Evolutionary conservation across 129 eudicot genomes (phyloP), one percentile per base, ranked within the genome.

Genomic region (Ambrosia artemisiifolia): DNA sequence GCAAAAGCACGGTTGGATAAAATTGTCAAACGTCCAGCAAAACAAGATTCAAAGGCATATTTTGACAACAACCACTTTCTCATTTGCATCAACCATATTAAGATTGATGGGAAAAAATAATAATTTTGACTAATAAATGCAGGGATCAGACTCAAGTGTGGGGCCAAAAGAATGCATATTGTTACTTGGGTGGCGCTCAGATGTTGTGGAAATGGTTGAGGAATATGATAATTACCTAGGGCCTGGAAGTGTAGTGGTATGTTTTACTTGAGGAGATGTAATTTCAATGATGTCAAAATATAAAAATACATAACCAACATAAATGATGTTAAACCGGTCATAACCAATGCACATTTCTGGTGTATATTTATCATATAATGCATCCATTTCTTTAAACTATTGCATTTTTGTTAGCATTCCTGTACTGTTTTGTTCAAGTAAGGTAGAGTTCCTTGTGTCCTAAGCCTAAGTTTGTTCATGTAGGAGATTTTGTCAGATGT

Each of bases 171-270:
- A 94, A 83, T 70, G 71, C 79, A 83, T 94, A 83, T 74, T 94
- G 57, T 47, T 94, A 86, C 93, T 90, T 63, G 99, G 99, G 42
- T 94, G 99, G 99, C 91, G 99, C 10, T 81, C 97, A 59, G 95
- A 87, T 77, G 90, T 94, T 28, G 89, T 85, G 19, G 94, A 88
- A 72, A 90, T 94, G 99, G 81, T 94, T 60, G 75, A 83, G 72
- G 99, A 94, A 82, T 94, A 94, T 68, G 97, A 94, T 75, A 83
- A 80, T 68, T 94, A 94, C 82, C 80, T 94, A 62, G 99, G 99
- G 55, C 99, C 99, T 72, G 96, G 99, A 76, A 94, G 99, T 76
- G 75, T 82, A 32, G 76, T 94, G 91, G 99, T 94, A 90, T 72
- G 80, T 76, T 70, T 46, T 36, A 57, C 38, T 57, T 57, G 8